phyloP scores from a whole-genome alignment of 345 rosid genomes.

The Aquilaria sinensis region DNA sequence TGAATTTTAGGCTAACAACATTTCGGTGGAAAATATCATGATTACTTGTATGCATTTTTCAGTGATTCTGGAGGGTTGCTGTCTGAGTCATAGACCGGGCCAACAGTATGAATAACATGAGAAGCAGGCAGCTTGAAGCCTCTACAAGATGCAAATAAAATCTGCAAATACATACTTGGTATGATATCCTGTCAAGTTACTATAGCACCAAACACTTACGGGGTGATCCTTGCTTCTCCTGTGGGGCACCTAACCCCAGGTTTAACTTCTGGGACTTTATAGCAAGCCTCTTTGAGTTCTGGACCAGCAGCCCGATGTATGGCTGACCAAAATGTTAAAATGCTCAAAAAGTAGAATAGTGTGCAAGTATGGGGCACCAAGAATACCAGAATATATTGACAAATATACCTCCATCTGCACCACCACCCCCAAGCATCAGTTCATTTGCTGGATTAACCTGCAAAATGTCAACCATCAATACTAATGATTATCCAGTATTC shows the following conservation, averaged over 20 bases:
- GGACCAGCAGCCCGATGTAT: slow-evolving; percentile 86
- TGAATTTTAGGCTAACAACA: not conserved
- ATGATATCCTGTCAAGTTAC: not conserved
- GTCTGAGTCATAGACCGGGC: slow-evolving; percentile 56
- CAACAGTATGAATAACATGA: slow-evolving; percentile 77
- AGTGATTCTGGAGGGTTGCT: slow-evolving; percentile 48
- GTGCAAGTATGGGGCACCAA: not conserved
- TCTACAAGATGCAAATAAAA: slow-evolving; percentile 30
- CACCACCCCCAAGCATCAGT: slow-evolving; percentile 91
- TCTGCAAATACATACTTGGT: not conserved
- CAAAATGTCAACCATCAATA: not conserved
- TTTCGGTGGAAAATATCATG: not conserved
- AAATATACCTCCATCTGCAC: slow-evolving; percentile 79
- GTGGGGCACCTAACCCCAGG: slow-evolving; percentile 74
- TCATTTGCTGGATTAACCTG: slow-evolving; percentile 88
- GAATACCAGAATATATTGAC: not conserved
- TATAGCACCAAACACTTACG: slow-evolving; percentile 22
- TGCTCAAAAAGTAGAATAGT: not conserved
- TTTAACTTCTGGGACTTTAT: slow-evolving; percentile 53
- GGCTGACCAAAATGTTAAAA: slow-evolving; percentile 28
- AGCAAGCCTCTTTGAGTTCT: slow-evolving; percentile 58
- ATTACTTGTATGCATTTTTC: slow-evolving; percentile 55
- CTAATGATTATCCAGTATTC: not conserved
- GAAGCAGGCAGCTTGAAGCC: slow-evolving; percentile 74
- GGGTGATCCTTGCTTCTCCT: slow-evolving; percentile 89